Evolutionary conservation across 2,329 filamentous ascomycete species (phyloP), one percentile per base, ranked within the genome.

Genomic region (Hymenoscyphus scutula): DNA sequence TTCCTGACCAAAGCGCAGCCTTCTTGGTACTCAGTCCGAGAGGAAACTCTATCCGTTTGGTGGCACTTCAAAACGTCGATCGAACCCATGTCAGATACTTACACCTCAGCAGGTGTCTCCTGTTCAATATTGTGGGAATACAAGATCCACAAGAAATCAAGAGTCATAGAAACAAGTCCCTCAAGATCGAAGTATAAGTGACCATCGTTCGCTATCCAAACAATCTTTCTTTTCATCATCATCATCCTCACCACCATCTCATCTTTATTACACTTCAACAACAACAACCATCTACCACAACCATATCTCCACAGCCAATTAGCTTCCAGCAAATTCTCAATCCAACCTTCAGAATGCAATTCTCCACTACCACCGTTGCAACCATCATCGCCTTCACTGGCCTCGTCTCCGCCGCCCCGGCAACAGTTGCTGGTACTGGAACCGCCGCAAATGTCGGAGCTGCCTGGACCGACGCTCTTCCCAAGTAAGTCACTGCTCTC

Each of bases 331-430:
- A 56, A 34, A 15, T 17, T 25, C 25, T 30, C 54, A 56, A 56
- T 56, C 30, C 38, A 59, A 56, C 13, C 27, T 19, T 53, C 57
- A 59, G 53, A 17, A 60, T 60, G 58, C 45, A 60, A 54, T 60
- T 60, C 58, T 37, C 56, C 37, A n/a, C 56, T 32, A 48, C 58
- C 48, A 53, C 48, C 48, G 58, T 51, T 30, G 57, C 41, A 23
- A 30, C 58, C 45, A 54, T 41, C 58, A 17, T 37, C 19, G 32
- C 51, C 32, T 29, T 55, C 13, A 23, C 30, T 29, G 23, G 15
- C 45, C 17, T 29, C 25, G 58, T 60, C 32, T 19, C 51, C 19
- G 48, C 58, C 19, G 48, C 32, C 38, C 58, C 51, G 27, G 30
- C 25, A 13, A 27, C 10, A n/a, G 34, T n/a, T 11, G 15, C 17